Evolutionary conservation across 163 green algal genomes (phyloP), one percentile per base, ranked within the genome.

Genomic region (Coccomyxa subellipsoidea): DNA sequence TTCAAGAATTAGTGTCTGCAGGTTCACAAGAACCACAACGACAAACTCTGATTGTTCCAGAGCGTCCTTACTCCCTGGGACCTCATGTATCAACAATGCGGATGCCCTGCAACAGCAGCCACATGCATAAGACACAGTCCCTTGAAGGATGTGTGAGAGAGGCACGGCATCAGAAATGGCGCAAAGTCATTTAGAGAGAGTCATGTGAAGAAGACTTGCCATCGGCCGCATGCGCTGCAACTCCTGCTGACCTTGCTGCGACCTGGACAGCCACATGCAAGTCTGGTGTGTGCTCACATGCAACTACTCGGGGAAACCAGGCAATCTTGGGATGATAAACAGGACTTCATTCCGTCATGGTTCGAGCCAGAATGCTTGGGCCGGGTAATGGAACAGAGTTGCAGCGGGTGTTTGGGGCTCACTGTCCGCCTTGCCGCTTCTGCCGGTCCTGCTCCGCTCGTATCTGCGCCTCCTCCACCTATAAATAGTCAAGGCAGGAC

Each of bases 401-500:
- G n/a, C 29, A 32, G 27, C 2, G 2, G 2, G 21, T 18, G 18
- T 8, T 8, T 4, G 66, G 66, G 70, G 1, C 31, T 35, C 38
- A 80, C 37, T 35, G 25, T 66, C 36, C 18, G 25, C 72, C 79
- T 47, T 83, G 53, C 27, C 84, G 80, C 80, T 83, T 66, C 18
- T 80, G 76, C 34, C 69, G 66, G 18, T 83, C 84, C 69, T 85
- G 54, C 38, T 76, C 84, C 25, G 81, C 84, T 29, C 71, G 80
- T 23, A 59, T 66, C 80, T 87, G 84, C 70, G 84, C 84, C 38
- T 87, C 84, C 35, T 87, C 84, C 77, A 87, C 84, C 84, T 87
- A 80, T 36, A 80, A 8, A 73, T n/a, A n/a, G n/a, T n/a, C n/a
- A n/a, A n/a, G n/a, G n/a, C n/a, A n/a, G n/a, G n/a, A n/a, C n/a